phyloP scores from a whole-genome alignment of 2,329 filamentous ascomycete genomes.

The Colletotrichum zoysiae region DNA sequence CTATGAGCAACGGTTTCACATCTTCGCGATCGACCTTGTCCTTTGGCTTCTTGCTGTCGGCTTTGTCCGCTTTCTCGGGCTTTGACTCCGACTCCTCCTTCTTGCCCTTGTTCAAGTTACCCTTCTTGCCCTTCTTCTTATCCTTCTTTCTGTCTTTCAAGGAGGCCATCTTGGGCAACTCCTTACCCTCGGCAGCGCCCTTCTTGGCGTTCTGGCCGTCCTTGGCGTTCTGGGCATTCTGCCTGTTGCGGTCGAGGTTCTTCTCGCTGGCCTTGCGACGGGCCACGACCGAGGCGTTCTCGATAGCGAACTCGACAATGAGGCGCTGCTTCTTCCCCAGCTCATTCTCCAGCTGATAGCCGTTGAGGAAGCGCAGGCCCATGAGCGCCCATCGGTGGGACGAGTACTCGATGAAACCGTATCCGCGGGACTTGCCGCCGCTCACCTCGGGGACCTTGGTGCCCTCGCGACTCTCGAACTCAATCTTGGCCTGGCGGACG shows the following conservation, averaged over 20 bases:
- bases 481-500: conserved; percentile 92
- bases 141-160: conserved; percentile 51
- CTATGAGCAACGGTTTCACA: conserved; percentile 81
- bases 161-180: conserved; percentile 49
- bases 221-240: conserved; percentile 44
- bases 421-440: conserved; percentile 88
- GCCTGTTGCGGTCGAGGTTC: conserved; percentile 44
- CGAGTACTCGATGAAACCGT: conserved; percentile 97
- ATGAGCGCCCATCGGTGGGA: conserved; percentile 95
- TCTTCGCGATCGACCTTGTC: conserved; percentile 48
- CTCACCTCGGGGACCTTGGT: conserved; percentile 83
- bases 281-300: conserved; percentile 95
- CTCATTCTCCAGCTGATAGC: conserved; percentile 70
- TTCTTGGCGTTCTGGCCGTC: conserved; percentile 47
- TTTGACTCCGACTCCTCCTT: conserved; percentile 51
- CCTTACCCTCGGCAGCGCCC: conserved; percentile 48
- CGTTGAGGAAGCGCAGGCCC: conserved; percentile 94
- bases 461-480: conserved; percentile 90
- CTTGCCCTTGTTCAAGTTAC: conserved; percentile 48
- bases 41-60: conserved; percentile 25
- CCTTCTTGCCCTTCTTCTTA: conserved; percentile 48
- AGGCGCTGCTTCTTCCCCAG: conserved; percentile 87
- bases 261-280: conserved; percentile 66
- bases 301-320: conserved; percentile 97
- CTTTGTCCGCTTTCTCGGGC: conserved; percentile 37